A percentile compares a stretch with the other conserved stretches of the same genome.
Evolutionary conservation across 177 flowering plant species (phyloP).

Genomic region (Vitis hybrid): DNA sequence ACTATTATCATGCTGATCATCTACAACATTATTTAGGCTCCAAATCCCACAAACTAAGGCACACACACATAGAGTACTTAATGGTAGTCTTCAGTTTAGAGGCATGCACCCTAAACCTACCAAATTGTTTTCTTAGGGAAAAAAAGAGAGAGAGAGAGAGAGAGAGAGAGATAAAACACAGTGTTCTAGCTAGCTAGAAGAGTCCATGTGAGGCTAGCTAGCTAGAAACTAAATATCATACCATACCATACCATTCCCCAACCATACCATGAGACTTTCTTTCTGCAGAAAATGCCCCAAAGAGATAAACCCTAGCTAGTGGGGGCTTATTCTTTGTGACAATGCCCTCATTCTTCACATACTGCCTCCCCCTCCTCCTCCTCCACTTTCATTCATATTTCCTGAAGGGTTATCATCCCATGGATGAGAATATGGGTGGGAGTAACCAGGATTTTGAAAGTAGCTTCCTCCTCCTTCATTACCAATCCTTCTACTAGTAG

Average conservation of each 20-base stretch:
- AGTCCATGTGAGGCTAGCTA: slow-evolving; percentile 12
- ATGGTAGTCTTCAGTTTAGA: background rate
- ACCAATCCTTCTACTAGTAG: slow-evolving; percentile 18
- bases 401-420: slow-evolving; percentile 41
- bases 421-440: slow-evolving; percentile 32
- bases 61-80: background rate
- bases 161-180: background rate
- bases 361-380: slow-evolving; percentile 20
- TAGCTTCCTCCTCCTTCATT: slow-evolving; percentile 26
- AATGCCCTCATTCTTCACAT: slow-evolving; percentile 19
- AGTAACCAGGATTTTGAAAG: slow-evolving; percentile 18
- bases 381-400: slow-evolving; percentile 34
- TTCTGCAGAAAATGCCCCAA: background rate
- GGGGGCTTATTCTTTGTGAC: background rate
- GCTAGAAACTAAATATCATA: background rate
- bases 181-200: background rate
- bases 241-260: background rate
- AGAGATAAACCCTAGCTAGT: slow-evolving; percentile 8
- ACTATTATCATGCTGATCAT: background rate
- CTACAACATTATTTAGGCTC: slow-evolving; percentile 15
- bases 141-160: background rate
- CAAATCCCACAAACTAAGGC: background rate
- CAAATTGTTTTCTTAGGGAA: background rate
- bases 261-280: background rate
- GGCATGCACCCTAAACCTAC: background rate